Evolutionary conservation across 2,329 filamentous ascomycete species (phyloP), one percentile per base, ranked within the genome.

Genomic region (Aspergillus unguis): DNA sequence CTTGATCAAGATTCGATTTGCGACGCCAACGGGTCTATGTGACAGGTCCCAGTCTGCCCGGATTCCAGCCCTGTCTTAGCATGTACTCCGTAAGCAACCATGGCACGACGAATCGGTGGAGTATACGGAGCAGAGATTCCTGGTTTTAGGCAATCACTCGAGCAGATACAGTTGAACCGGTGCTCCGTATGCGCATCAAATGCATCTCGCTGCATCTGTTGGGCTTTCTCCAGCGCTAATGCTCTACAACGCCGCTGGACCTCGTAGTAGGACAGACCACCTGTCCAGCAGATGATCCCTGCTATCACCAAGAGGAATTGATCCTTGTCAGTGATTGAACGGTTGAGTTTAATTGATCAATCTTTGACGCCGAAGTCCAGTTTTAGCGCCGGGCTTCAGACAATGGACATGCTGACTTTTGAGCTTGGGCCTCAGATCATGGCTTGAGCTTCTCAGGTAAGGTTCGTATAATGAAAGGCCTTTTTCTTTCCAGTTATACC

Each of bases 311-410:
- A 9, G 37, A 48, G 50, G 50, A 52, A 47, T 35, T 8, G 42
- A 52, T 44, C 37, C 50, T 52, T 43, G 50, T 43, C 44, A 32
- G 17, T 35, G 33, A 46, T 52, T 52, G 37, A 35, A 43, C 44
- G 42, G 11, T 31, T 50, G 37, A n/a, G 28, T 38, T 44, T 38
- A 23, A 44, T 50, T 50, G 10, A 17, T 17, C 32, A 44, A 43
- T 32, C 25, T 32, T 50, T 38, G 42, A 48, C 46, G 31, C 37
- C 46, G 37, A 35, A 28, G 36, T 11, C 36, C 38, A 48, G 25
- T 28, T 17, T 48, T 48, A 48, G 46, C 46, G 46, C 46, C 38
- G 25, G 41, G 33, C 42, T 35, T 35, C 29, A 17, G 17, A 17
- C 17, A 17, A 17, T 17, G 45, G 45, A 28, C 27, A 26, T 48